These are phyloP conservation scores for Emericellopsis cladophorae DNA, from an alignment of 2,329 filamentous ascomycete genomes.

Conservation along the genomic window DNA sequence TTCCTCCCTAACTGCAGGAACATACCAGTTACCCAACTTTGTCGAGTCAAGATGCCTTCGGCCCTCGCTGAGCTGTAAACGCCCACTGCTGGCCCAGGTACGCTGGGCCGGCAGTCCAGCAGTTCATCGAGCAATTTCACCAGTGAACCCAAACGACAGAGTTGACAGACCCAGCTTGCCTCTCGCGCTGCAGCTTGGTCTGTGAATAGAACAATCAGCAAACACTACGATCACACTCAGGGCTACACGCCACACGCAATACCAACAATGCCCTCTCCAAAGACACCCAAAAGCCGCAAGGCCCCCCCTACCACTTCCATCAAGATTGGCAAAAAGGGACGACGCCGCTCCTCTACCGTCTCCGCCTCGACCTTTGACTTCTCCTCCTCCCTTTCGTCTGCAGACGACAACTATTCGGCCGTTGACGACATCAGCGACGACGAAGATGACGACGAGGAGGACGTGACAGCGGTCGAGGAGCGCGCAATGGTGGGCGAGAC, in stretches of 20 bases:
- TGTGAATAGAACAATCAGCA: not conserved
- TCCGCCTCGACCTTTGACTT: constrained; percentile 45
- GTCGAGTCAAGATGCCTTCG: constrained; percentile 62
- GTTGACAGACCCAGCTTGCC: constrained; percentile 36
- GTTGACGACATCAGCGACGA: constrained; percentile 72
- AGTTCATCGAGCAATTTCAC: constrained; percentile 59
- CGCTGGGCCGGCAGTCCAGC: constrained; percentile 64
- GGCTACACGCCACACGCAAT: not conserved
- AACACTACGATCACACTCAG: not conserved
- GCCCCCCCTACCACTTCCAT: constrained; percentile 29
- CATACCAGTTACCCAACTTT: constrained; percentile 39
- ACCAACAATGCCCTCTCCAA: not conserved
- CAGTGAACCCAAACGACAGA: constrained; percentile 41
- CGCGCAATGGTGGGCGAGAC: constrained; percentile 49
- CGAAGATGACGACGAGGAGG: constrained; percentile 65
- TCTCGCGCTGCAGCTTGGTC: not conserved
- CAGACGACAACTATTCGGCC: constrained; percentile 59
- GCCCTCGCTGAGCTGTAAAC: constrained; percentile 88
- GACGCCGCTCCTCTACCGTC: constrained; percentile 35
- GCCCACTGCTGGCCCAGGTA: constrained; percentile 59
- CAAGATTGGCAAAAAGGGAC: constrained; percentile 21
- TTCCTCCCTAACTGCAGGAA: constrained; percentile 15
- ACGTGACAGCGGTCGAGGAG: constrained; percentile 69
- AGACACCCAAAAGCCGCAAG: constrained; percentile 17
- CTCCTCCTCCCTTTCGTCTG: constrained; percentile 55